Percentiles rank a stretch among this genome's conserved stretches.
phyloP scores from a whole-genome alignment of 2,329 filamentous ascomycete species.

The Apiospora malaysiana region DNA sequence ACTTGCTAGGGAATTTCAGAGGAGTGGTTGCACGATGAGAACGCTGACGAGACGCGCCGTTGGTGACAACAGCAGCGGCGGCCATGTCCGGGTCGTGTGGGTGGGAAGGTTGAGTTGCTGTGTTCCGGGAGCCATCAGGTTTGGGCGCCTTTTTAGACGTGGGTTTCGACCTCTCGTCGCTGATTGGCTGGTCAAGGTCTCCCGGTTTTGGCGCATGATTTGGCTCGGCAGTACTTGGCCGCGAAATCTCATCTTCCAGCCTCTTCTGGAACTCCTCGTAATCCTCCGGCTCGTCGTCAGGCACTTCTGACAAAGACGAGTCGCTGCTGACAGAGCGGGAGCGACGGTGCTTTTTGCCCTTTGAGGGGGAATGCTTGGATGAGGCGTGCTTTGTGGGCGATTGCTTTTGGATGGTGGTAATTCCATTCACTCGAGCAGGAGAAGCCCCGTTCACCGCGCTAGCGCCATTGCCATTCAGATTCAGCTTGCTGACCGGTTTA shows the following conservation, averaged over 20 bases:
- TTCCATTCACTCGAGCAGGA: background rate
- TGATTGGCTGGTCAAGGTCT: constrained; percentile 41
- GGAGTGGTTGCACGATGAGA: constrained; percentile 23
- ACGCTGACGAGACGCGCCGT: constrained; percentile 31
- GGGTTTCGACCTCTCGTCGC: constrained; percentile 38
- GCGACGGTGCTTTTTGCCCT: constrained; percentile 33
- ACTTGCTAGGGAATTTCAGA: constrained; percentile 37
- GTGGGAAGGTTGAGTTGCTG: constrained; percentile 30
- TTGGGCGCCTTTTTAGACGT: constrained; percentile 43
- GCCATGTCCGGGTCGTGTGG: constrained; percentile 39
- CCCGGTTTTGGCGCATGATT: constrained; percentile 41
- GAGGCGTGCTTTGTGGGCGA: constrained; percentile 27
- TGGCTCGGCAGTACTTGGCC: constrained; percentile 35
- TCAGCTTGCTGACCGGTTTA: background rate
- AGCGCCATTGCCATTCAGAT: constrained; percentile 17
- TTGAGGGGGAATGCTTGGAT: constrained; percentile 29
- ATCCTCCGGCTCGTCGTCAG: constrained; percentile 39
- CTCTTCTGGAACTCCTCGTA: constrained; percentile 38
- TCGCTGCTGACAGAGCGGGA: constrained; percentile 39
- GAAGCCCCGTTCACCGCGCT: background rate
- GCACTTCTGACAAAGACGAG: constrained; percentile 41
- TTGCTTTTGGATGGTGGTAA: constrained; percentile 23
- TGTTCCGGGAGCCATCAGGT: constrained; percentile 34
- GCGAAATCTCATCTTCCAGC: constrained; percentile 37
- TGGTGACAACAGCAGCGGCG: constrained; percentile 34